Evolutionary conservation across 106 monocot species (phyloP).

Genomic region (Dendrobium nobile): DNA sequence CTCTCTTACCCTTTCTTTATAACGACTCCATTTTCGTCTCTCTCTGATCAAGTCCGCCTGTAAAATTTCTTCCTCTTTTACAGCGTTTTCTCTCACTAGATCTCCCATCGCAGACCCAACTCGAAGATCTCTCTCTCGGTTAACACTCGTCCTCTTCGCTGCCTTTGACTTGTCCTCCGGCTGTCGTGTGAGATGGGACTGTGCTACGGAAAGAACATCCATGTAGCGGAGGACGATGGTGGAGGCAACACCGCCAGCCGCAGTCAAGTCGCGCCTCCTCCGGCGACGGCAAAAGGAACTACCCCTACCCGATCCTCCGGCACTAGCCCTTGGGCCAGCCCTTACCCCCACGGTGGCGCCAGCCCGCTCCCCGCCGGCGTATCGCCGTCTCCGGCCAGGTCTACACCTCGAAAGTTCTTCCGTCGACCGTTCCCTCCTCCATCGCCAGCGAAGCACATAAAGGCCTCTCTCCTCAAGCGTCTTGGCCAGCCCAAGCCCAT

Average conservation of each 20-base stretch:
- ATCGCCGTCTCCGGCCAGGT: slow-evolving; percentile 55
- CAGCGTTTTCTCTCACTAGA: slow-evolving; percentile 2
- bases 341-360: slow-evolving; percentile 29
- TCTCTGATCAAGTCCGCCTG: not conserved
- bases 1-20: not conserved
- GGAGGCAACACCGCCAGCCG: slow-evolving; percentile 12
- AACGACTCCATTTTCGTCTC: not conserved
- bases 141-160: not conserved
- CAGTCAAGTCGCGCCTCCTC: not conserved
- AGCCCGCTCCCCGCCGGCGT: slow-evolving; percentile 26
- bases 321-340: slow-evolving; percentile 50
- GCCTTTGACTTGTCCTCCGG: not conserved
- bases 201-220: slow-evolving; percentile 61
- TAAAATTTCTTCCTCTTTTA: not conserved
- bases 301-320: slow-evolving; percentile 23
- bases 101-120: not conserved
- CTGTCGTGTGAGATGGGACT: slow-evolving; percentile 36
- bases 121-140: not conserved
- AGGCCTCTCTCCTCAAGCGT: slow-evolving; percentile 31
- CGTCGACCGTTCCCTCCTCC: slow-evolving; percentile 48
- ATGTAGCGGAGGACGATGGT: slow-evolving; percentile 23
- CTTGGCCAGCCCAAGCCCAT: slow-evolving; percentile 21
- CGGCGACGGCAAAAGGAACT: slow-evolving; percentile 8
- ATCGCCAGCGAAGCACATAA: slow-evolving; percentile 50
- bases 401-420: slow-evolving; percentile 50